phyloP scores from a whole-genome alignment of 495 filamentous ascomycete genomes.

The Gamarada debralockiae region DNA sequence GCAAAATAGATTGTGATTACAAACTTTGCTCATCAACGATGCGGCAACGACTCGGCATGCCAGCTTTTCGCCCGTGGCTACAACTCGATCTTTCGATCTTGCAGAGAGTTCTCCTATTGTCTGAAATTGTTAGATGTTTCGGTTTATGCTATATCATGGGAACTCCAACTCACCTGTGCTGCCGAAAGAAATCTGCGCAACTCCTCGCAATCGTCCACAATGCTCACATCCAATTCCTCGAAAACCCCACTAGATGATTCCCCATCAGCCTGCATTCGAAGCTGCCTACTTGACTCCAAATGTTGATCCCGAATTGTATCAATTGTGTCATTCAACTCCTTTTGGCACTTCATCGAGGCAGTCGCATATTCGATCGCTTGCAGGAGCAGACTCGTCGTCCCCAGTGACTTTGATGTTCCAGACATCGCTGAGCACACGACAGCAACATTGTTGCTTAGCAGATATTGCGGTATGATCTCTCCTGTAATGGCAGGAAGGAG shows the following conservation, averaged over 20 bases:
- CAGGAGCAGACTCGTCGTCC: constrained; percentile 10
- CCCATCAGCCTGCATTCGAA: constrained; percentile 3
- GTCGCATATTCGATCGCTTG: constrained; percentile 32
- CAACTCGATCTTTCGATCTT: constrained; percentile 33
- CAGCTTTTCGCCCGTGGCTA: constrained; percentile 35
- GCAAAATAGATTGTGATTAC: no score
- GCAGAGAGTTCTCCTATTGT: constrained; percentile 35
- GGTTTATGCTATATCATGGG: no score
- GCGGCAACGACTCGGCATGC: constrained; percentile 33
- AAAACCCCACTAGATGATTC: constrained; percentile 18
- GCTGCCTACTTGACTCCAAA: constrained; percentile 14
- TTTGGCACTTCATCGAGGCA: constrained; percentile 22
- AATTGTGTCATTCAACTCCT: constrained; percentile 29
- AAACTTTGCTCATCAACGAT: constrained; percentile 31
- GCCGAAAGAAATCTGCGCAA: constrained; percentile 31
- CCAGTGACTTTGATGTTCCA: neutral
- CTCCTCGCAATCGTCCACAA: constrained; percentile 33
- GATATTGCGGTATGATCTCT: constrained; percentile 33
- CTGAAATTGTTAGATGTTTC: constrained; percentile 27
- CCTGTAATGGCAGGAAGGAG: constrained; percentile 32
- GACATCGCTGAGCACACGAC: constrained; percentile 21
- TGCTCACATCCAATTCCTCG: constrained; percentile 19
- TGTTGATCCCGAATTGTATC: constrained; percentile 32
- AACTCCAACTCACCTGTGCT: constrained; percentile 32
- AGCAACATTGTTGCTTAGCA: constrained; percentile 28